Evolutionary conservation across 2,329 filamentous ascomycete genomes (phyloP).

Genomic region (Colletotrichum chrysophilum): DNA sequence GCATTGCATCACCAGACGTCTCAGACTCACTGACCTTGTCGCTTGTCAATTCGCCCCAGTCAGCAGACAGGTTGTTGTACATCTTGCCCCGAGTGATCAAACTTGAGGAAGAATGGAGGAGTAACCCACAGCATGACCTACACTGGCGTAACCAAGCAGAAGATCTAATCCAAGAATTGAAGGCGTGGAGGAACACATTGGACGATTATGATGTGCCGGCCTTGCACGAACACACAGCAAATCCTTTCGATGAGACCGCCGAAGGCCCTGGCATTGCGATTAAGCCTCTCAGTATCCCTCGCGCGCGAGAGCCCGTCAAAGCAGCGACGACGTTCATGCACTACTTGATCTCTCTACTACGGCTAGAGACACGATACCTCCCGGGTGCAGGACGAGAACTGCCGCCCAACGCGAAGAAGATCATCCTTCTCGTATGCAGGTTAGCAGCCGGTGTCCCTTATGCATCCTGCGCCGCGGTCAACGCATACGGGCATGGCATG

Average conservation of each 20-base stretch:
- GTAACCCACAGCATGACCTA: background rate
- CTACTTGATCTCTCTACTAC: background rate
- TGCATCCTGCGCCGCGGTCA: background rate
- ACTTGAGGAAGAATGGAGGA: slow-evolving; percentile 9
- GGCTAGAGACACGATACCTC: background rate
- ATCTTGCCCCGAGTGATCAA: background rate
- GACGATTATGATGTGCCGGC: background rate
- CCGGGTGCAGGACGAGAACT: background rate
- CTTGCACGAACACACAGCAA: background rate
- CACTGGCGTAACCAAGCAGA: slow-evolving; percentile 1
- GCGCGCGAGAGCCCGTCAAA: background rate
- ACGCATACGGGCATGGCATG: background rate
- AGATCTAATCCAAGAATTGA: background rate
- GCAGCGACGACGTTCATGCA: slow-evolving; percentile 6
- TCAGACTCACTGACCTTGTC: background rate
- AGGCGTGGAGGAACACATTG: background rate
- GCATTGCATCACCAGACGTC: background rate
- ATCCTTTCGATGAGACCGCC: background rate
- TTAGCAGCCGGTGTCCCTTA: background rate
- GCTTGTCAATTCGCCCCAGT: background rate
- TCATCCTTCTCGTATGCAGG: background rate
- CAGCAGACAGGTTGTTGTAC: background rate
- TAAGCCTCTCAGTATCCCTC: background rate
- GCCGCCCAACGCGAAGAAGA: background rate
- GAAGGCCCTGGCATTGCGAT: background rate